phyloP scores from a whole-genome alignment of 495 filamentous ascomycete genomes.

The Letharia columbiana region DNA sequence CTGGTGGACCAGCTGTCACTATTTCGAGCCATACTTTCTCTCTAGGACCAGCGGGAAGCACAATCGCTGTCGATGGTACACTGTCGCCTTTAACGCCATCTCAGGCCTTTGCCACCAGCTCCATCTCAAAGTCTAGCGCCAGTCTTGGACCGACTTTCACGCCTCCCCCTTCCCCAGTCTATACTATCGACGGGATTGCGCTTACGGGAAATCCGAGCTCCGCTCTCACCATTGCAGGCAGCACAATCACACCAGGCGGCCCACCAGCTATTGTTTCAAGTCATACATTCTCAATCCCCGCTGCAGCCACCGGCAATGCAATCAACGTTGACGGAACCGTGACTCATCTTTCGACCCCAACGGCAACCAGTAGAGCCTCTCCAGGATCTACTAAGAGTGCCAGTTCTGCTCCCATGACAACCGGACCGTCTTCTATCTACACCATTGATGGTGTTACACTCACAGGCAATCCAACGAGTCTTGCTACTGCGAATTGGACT shows the following conservation, averaged over 20 bases:
- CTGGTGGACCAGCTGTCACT: not conserved
- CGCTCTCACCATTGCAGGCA: not conserved
- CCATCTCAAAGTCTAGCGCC: not conserved
- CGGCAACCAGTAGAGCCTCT: not conserved
- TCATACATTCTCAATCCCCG: not conserved
- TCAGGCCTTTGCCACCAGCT: too few relatives aligned
- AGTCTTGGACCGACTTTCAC: not conserved
- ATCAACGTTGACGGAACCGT: not conserved
- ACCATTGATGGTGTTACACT: not conserved
- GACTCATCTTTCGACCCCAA: not conserved
- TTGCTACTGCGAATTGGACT: too few relatives aligned
- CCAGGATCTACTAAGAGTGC: not conserved
- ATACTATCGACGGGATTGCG: slow-evolving; percentile 2
- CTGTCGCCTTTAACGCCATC: not conserved
- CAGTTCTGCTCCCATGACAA: not conserved
- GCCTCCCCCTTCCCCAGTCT: not conserved
- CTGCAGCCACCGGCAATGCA: not conserved
- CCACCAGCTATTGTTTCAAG: not conserved
- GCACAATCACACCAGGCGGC: not conserved
- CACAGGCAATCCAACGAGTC: not conserved
- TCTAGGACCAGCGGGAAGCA: not conserved
- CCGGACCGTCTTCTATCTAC: not conserved
- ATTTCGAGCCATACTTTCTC: slow-evolving; percentile 5
- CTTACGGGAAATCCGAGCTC: slow-evolving; percentile 1
- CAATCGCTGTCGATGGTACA: not conserved